These are phyloP conservation scores for Boeremia exigua DNA, from an alignment of 2,329 filamentous ascomycete genomes.

Conservation along the genomic window DNA sequence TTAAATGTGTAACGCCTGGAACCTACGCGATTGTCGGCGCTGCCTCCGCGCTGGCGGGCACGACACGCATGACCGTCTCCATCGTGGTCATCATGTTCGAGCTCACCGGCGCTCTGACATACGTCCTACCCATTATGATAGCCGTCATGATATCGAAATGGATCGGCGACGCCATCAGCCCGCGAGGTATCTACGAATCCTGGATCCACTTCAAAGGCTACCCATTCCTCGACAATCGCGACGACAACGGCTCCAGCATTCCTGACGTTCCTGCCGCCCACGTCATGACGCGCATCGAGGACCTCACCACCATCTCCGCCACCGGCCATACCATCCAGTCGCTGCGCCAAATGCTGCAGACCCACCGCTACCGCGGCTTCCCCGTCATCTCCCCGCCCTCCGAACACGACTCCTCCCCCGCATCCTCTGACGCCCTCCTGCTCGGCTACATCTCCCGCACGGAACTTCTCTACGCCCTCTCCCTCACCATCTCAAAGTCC, in stretches of 20 bases:
- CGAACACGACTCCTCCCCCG: background rate
- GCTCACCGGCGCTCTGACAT: slow-evolving; percentile 92
- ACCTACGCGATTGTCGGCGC: slow-evolving; percentile 97
- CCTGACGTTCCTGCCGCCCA: slow-evolving; percentile 86
- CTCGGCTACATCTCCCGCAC: slow-evolving; percentile 94
- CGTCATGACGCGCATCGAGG: slow-evolving; percentile 91
- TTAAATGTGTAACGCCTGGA: slow-evolving; percentile 88
- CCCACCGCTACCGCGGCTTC: slow-evolving; percentile 85
- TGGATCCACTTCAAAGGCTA: slow-evolving; percentile 98
- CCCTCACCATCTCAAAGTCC: slow-evolving; percentile 64
- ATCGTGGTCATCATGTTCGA: slow-evolving; percentile 99
- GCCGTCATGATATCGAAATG: slow-evolving; percentile 98
- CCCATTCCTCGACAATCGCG: slow-evolving; percentile 90
- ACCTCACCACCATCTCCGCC: slow-evolving; percentile 85
- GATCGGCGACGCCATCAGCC: slow-evolving; percentile 94
- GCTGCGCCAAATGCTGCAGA: slow-evolving; percentile 72
- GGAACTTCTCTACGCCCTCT: slow-evolving; percentile 83
- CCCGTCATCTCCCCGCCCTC: slow-evolving; percentile 69
- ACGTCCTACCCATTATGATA: slow-evolving; percentile 98
- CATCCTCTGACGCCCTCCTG: slow-evolving; percentile 67
- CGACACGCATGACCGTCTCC: slow-evolving; percentile 95
- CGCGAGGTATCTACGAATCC: slow-evolving; percentile 92
- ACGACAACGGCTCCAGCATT: slow-evolving; percentile 66
- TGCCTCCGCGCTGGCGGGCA: slow-evolving; percentile 89
- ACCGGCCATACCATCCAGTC: slow-evolving; percentile 85